Conservation (phyloP, 2,329 filamentous ascomycete species). For the Botryosphaeria agaves region DNA sequence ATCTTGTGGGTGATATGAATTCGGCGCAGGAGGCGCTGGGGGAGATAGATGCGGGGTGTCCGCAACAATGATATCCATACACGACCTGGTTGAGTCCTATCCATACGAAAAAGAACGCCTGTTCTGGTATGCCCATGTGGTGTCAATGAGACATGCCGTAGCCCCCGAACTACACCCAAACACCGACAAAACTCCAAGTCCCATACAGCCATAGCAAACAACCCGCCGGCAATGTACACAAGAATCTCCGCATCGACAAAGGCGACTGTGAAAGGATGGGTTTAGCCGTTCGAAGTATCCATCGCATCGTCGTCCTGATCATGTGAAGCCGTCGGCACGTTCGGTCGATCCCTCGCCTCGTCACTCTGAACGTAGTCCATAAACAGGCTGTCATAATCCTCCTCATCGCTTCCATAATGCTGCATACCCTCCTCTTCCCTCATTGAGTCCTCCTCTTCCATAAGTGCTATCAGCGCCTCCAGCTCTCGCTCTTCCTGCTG, state of each 20-base stretch:
- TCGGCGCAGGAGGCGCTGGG: constrained; percentile 53
- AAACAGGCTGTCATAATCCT: constrained; percentile 45
- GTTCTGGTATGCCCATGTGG: no score
- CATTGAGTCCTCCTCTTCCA: constrained; percentile 11
- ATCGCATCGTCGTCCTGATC: background rate
- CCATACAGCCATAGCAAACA: no score
- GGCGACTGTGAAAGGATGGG: no score
- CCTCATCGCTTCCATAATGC: constrained; percentile 35
- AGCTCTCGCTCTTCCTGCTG: constrained; percentile 20
- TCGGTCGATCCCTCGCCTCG: constrained; percentile 1
- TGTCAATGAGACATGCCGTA: no score
- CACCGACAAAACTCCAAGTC: no score
- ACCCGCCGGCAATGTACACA: no score
- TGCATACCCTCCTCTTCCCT: constrained; percentile 2
- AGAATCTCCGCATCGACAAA: no score
- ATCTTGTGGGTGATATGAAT: constrained; percentile 79
- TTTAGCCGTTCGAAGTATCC: background rate
- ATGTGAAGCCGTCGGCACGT: background rate
- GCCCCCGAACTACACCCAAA: no score
- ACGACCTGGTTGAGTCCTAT: no score
- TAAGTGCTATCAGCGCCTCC: constrained; percentile 24
- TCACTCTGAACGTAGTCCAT: constrained; percentile 36
- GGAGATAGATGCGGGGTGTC: constrained; percentile 37
- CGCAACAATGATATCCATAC: constrained; percentile 35
- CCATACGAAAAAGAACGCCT: no score